Percentiles rank a stretch among this genome's conserved stretches.
Conservation (phyloP, 1,139 yeast species). For the Lodderomyces elongisporus region DNA sequence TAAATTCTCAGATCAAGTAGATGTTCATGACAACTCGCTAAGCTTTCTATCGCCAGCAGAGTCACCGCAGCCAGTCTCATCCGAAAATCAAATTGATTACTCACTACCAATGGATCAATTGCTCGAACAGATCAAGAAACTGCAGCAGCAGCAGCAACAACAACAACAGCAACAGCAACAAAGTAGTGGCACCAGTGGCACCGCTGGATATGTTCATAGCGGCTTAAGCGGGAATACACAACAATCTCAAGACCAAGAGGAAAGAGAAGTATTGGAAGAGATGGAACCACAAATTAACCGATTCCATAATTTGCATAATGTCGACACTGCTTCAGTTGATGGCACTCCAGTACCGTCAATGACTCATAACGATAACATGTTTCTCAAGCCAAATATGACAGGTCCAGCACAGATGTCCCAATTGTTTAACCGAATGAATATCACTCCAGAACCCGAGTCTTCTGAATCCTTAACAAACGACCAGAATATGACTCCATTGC, state of each 20-base stretch:
- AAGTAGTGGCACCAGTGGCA: no score
- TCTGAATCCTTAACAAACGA: no score
- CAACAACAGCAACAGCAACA: no score
- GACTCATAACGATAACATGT: conserved; percentile 7
- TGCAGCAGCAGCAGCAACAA: conserved; percentile 19
- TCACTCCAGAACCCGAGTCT: background rate
- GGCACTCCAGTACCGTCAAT: conserved; percentile 43
- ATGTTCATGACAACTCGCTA: conserved; percentile 24
- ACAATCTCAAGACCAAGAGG: conserved; percentile 34
- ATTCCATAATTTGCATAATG: conserved; percentile 56
- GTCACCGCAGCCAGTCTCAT: conserved; percentile 19
- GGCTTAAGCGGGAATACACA: no score
- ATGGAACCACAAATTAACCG: conserved; percentile 65
- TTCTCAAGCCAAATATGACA: conserved; percentile 47
- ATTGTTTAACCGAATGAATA: conserved; percentile 13
- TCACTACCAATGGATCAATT: conserved; percentile 74
- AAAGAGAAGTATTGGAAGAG: conserved; percentile 56
- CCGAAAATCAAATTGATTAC: conserved; percentile 42
- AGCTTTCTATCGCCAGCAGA: conserved; percentile 18
- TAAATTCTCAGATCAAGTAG: conserved; percentile 63
- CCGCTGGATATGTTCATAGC: no score
- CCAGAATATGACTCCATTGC: conserved; percentile 22
- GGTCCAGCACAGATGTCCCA: conserved; percentile 47
- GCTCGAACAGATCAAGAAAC: conserved; percentile 36
- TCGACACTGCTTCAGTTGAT: conserved; percentile 59